Evolutionary conservation across 306 rosid genomes (phyloP).

Genomic region (Cicer judaicum): DNA sequence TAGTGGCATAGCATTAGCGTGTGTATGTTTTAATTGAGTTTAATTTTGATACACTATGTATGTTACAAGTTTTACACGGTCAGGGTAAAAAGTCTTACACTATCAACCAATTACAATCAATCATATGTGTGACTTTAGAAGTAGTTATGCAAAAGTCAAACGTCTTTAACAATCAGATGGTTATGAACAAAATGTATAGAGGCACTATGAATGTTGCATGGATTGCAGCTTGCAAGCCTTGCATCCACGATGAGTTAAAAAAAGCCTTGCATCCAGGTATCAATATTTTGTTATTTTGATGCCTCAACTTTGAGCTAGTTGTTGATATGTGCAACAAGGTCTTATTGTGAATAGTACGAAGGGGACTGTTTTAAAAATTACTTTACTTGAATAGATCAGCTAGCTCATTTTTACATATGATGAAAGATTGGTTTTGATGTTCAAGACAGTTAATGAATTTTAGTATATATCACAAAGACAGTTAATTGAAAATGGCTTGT

Average conservation of each 20-base stretch:
- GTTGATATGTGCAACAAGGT: conserved; percentile 7
- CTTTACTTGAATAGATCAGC: background rate
- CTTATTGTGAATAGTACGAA: background rate
- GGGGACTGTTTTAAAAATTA: background rate
- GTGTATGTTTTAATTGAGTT: background rate
- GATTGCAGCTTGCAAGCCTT: background rate
- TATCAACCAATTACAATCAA: too few relatives aligned
- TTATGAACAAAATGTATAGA: background rate
- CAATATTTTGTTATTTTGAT: conserved; percentile 13
- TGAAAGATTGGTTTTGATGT: conserved; percentile 16
- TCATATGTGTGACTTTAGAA: too few relatives aligned
- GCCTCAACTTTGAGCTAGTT: background rate
- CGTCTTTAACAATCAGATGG: too few relatives aligned
- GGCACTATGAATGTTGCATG: background rate
- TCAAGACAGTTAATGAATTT: background rate
- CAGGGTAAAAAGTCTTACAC: too few relatives aligned
- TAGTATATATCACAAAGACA: background rate
- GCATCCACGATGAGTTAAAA: too few relatives aligned
- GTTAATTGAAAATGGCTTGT: background rate
- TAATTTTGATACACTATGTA: too few relatives aligned
- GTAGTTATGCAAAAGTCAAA: too few relatives aligned
- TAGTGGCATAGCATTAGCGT: background rate
- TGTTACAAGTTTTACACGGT: too few relatives aligned
- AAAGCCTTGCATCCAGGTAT: background rate
- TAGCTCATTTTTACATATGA: background rate